phyloP scores from a whole-genome alignment of 306 rosid genomes.

The Gleditsia sinensis region DNA sequence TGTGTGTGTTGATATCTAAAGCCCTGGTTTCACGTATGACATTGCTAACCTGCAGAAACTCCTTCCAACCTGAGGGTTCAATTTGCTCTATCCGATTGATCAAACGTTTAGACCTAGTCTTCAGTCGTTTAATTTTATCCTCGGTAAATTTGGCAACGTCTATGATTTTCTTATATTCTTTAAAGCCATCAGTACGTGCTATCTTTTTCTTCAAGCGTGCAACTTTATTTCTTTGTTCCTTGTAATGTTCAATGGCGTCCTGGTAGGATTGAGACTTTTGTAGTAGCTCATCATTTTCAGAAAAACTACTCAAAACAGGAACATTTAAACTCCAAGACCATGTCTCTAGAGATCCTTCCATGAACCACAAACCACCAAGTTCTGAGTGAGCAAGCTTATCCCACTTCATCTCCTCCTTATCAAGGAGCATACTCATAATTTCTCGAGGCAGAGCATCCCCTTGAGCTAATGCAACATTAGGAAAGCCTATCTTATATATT shows the following conservation, averaged over 20 bases:
- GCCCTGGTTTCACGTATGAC: slow-evolving; percentile 90
- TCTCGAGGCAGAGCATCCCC: slow-evolving; percentile 91
- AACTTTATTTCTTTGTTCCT: slow-evolving; percentile 86
- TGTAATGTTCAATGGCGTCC: slow-evolving; percentile 63
- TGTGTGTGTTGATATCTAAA: slow-evolving; percentile 67
- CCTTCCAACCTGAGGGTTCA: slow-evolving; percentile 99
- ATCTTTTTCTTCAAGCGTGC: slow-evolving; percentile 86
- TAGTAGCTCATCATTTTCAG: slow-evolving; percentile 75
- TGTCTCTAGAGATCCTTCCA: slow-evolving; percentile 93
- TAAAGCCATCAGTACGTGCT: slow-evolving; percentile 76
- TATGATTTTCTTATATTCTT: slow-evolving; percentile 75
- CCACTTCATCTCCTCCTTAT: slow-evolving; percentile 87
- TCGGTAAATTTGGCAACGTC: slow-evolving; percentile 59
- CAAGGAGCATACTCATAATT: slow-evolving; percentile 80
- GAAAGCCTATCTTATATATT: slow-evolving; percentile 78
- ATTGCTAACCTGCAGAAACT: slow-evolving; percentile 88
- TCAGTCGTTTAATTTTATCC: slow-evolving; percentile 85
- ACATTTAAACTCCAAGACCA: slow-evolving; percentile 99
- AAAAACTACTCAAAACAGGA: slow-evolving; percentile 89
- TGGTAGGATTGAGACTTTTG: slow-evolving; percentile 58
- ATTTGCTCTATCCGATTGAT: slow-evolving; percentile 81
- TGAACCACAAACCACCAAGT: slow-evolving; percentile 75
- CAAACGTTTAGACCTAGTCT: slow-evolving; percentile 72
- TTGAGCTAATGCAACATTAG: slow-evolving; percentile 67
- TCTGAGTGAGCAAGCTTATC: slow-evolving; percentile 80